Evolutionary conservation across 2,329 filamentous ascomycete species (phyloP), one percentile per base, ranked within the genome.

Genomic region (Stemphylium vesicarium): DNA sequence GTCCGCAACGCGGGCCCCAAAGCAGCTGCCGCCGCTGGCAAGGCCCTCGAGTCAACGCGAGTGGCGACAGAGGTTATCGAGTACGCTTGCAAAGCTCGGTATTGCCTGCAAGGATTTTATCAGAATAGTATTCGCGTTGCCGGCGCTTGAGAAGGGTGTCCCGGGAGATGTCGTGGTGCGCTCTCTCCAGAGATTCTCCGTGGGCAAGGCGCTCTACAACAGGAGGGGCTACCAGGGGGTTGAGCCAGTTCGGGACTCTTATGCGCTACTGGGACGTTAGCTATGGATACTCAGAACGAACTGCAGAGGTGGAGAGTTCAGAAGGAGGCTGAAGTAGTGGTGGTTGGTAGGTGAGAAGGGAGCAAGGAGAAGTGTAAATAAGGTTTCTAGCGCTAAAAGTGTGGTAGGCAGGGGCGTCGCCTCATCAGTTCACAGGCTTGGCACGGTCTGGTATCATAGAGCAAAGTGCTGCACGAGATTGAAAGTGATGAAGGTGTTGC

Each of bases 301-400:
- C 13, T 26, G 26, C 9, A 18, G 16, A 29, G 36, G 32, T 26
- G 1, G n/a, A 12, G 24, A 18, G 9, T 8, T 18, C 11, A 4
- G 16, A 6, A 33, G 37, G 35, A 43, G 15, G 48, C 46, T 38
- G 45, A 48, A 38, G 41, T 12, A 31, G 49, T 7, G 42, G 35
- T 18, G 33, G 42, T 44, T 20, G 48, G 15, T 37, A n/a, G 47
- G 38, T 24, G 32, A 24, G 44, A 22, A 33, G 32, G 38, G 44
- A 50, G 56, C 32, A 33, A 26, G 31, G 18, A 57, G 59, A 54
- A 44, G 59, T 62, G 53, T 13, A 45, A 62, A 50, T 62, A 62
- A 59, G 57, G 59, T 62, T 59, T 54, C 45, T 49, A 18, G 24
- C 56, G 56, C 59, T 62, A 59, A 52, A 43, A 38, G 33, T 29